Evolutionary conservation across 495 filamentous ascomycete genomes (phyloP), one percentile per base, ranked within the genome.

Genomic region (Aspergillus biplanus): DNA sequence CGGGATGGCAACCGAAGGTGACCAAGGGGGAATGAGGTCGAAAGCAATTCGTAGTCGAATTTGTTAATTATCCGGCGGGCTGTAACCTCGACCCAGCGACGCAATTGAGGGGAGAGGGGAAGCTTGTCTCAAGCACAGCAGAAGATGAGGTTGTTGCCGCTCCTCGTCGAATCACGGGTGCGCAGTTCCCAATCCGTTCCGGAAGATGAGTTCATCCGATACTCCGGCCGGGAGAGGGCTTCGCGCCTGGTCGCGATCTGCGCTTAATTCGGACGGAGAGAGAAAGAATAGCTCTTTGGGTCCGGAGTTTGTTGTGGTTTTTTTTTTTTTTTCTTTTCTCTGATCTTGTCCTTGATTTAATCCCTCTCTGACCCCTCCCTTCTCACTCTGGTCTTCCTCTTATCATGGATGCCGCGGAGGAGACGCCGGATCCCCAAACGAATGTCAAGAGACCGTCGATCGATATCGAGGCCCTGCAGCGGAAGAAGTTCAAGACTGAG

Each of bases 401-500:
- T 69, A 71, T 67, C 35, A 85, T 85, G 82, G 79, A 77, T 61
- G 70, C 75, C 50, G 52, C 73, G 64, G 76, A 82, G 66, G 76
- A 71, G 39, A 67, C 74, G 55, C 65, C 75, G 31, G 71, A 71
- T 56, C 63, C 66, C 59, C 67, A 75, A 47, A 32, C 66, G 27
- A 54, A 65, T 15, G 44, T 64, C 2, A 73, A 75, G 57, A 68
- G 72, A 46, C 64, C 67, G 21, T 67, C 68, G 21, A 52, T 74
- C 44, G 78, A 78, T 27, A 73, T 75, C 39, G 77, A 72, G 32
- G 73, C 69, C 47, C 67, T 78, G 16, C 79, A 75, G 66, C 83
- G 74, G 74, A 90, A 84, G 77, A 91, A 89, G 68, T 89, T 93
- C 79, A 96, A 94, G 76, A 85, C 89, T 15, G 90, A 91, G 3